Evolutionary conservation across 352 stramenopile species (phyloP).

Genomic region (Globisporangium acanthophoron): DNA sequence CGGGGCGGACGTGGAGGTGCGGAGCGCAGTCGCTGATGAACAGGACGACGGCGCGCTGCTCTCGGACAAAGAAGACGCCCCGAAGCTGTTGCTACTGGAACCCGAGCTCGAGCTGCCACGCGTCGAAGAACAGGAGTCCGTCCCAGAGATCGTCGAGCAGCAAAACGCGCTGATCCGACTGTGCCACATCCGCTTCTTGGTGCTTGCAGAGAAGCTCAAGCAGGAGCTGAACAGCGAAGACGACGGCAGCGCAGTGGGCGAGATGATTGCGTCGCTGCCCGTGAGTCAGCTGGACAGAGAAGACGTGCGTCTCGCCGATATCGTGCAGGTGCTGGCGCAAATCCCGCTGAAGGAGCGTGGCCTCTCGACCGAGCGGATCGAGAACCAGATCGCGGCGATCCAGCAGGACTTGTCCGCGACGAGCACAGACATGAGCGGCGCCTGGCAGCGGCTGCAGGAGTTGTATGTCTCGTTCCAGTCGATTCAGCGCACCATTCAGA

Average conservation of each 20-base stretch:
- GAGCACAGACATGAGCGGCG: slow-evolving; percentile 16
- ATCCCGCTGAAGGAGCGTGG: slow-evolving; percentile 31
- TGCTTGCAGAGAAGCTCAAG: slow-evolving; percentile 41
- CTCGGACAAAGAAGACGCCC: too few species aligned
- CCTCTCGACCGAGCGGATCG: slow-evolving; percentile 19
- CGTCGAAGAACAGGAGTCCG: too few species aligned
- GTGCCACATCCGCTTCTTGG: slow-evolving; percentile 39
- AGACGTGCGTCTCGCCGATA: slow-evolving; percentile 10
- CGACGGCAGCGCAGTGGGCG: slow-evolving; percentile 11
- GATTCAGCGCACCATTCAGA: slow-evolving; percentile 28
- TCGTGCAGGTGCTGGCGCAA: slow-evolving; percentile 22
- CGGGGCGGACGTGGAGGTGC: too few species aligned
- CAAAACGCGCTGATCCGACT: slow-evolving; percentile 26
- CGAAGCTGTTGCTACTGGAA: too few species aligned
- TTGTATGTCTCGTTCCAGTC: slow-evolving; percentile 37
- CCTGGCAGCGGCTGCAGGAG: slow-evolving; percentile 28
- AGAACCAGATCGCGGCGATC: slow-evolving; percentile 22
- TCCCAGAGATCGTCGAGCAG: slow-evolving; percentile 11
- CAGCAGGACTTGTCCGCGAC: slow-evolving; percentile 19
- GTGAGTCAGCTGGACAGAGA: slow-evolving; percentile 11
- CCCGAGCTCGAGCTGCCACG: too few species aligned
- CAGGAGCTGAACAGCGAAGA: slow-evolving; percentile 25
- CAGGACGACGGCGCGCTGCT: not conserved
- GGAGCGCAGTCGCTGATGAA: not conserved
- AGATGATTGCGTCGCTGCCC: slow-evolving; percentile 27